Percentiles rank a stretch among this genome's conserved stretches.
These are phyloP conservation scores for Hypsizygus ulmarius DNA, from an alignment of 1,284 basidiomycete species.

Conservation along the genomic window DNA sequence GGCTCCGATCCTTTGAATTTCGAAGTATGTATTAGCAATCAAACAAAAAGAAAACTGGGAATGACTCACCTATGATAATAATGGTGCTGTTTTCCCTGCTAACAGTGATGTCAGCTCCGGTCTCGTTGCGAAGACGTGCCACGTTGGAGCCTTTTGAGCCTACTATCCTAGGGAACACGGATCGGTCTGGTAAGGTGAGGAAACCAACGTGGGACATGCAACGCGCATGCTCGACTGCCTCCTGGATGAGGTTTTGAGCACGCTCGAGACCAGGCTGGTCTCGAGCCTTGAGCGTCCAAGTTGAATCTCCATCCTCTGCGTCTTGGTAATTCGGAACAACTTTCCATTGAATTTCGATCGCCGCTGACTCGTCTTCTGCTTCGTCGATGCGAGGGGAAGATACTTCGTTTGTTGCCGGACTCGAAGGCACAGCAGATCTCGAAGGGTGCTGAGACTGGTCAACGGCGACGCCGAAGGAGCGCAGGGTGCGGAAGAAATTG, in stretches of 20 bases:
- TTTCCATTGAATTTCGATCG: slow-evolving; percentile 65
- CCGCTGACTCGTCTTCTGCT: slow-evolving; percentile 43
- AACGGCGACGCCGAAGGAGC: slow-evolving; percentile 74
- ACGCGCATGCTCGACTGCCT: slow-evolving; percentile 74
- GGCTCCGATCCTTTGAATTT: slow-evolving; percentile 58
- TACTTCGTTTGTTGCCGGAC: slow-evolving; percentile 42
- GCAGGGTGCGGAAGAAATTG: slow-evolving; percentile 79
- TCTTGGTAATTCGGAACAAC: slow-evolving; percentile 75
- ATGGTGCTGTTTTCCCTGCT: slow-evolving; percentile 83
- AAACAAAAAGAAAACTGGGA: neutral
- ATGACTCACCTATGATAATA: slow-evolving; percentile 72
- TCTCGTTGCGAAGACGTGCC: slow-evolving; percentile 78
- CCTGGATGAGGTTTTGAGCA: slow-evolving; percentile 64
- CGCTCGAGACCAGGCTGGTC: slow-evolving; percentile 75
- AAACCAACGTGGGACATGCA: slow-evolving; percentile 75
- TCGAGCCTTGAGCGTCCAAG: slow-evolving; percentile 79
- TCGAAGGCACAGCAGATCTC: slow-evolving; percentile 62
- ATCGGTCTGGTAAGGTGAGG: slow-evolving; percentile 73
- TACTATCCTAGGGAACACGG: slow-evolving; percentile 82
- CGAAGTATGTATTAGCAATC: slow-evolving; percentile 1
- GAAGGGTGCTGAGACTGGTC: slow-evolving; percentile 71
- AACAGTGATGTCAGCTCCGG: slow-evolving; percentile 86
- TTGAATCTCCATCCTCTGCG: slow-evolving; percentile 76
- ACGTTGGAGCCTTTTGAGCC: slow-evolving; percentile 88
- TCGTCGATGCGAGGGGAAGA: slow-evolving; percentile 81